Base-by-base conservation (phyloP, 805 yeast species). In the Saturnispora quitensis region DNA sequence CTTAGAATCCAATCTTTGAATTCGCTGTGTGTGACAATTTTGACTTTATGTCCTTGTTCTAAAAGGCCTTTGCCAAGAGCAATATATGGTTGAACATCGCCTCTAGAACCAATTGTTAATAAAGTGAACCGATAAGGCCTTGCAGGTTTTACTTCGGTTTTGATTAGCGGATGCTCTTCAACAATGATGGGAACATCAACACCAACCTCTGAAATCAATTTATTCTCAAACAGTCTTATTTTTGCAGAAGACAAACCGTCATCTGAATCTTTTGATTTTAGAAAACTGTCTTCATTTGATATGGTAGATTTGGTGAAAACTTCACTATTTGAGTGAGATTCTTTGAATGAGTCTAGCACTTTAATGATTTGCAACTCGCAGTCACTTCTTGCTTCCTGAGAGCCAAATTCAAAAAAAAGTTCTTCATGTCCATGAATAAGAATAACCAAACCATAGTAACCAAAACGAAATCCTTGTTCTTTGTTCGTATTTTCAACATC, bases 51-150 rank as follows among this genome's bases (percentile, higher is more conserved):
- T 0, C 97, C 97, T 58, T 91, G 97, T 24, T 70, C 72, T 45
- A 80, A 66, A 43, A 91, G 71, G 0, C 90, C 96, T 57, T 81
- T 80, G 0, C 88, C 93, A n/a, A 91, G 68, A 0, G 97, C 91
- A 57, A 91, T 85, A 64, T 89, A 91, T 0, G 98, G 98, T 67
- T 91, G 98, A 6, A 91, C 97, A 67, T 91, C 98, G 34, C 98
- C 98, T 53, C 98, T 75, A 0, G 97, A 89, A 0, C 98, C 98
- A 60, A 91, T 91, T 0, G 97, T 91, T 53, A 91, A 67, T 46
- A 89, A 69, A 0, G 86, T 82, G 60, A 90, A 77, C 28, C 74
- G 76, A 58, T 75, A 76, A 2, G 80, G 67, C 48, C 77, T 73
- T 1, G 73, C 62, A 0, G 95, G 86, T 0, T 79, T 77, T 45